phyloP scores from a whole-genome alignment of 2,329 filamentous ascomycete species.

The Fusarium sororula region DNA sequence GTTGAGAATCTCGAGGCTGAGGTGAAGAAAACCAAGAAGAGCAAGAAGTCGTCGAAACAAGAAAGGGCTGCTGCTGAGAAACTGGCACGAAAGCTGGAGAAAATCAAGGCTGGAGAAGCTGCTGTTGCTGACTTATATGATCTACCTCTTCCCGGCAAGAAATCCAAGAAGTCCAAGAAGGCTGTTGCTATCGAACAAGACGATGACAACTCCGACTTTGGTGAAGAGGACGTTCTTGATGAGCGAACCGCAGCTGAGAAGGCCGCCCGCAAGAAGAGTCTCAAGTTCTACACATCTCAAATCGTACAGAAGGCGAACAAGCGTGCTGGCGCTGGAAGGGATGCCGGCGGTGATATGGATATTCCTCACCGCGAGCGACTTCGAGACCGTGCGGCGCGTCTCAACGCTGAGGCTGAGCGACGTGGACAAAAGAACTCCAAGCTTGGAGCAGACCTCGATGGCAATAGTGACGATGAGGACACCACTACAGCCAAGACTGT shows the following conservation, averaged over 20 bases:
- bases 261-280: conserved; percentile 85
- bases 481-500: conserved; percentile 60
- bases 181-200: conserved; percentile 51
- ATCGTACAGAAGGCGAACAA: conserved; percentile 95
- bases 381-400: conserved; percentile 82
- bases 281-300: conserved; percentile 98
- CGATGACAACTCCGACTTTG: conserved; percentile 86
- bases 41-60: conserved; percentile 46
- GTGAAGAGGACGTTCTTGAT: conserved; percentile 85
- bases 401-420: conserved; percentile 88
- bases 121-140: conserved; percentile 75
- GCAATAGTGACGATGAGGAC: conserved; percentile 75
- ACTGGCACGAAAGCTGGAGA: conserved; percentile 55
- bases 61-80: conserved; percentile 49
- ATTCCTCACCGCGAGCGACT: conserved; percentile 90
- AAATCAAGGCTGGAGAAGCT: conserved; percentile 72
- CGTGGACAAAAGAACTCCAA: conserved; percentile 75
- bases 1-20: conserved; percentile 27
- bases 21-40: conserved; percentile 44
- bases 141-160: conserved; percentile 62
- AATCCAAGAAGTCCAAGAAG: conserved; percentile 52
- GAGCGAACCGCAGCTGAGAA: conserved; percentile 86
- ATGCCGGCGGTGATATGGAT: conserved; percentile 82
- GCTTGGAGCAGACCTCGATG: conserved; percentile 72
- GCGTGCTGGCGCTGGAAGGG: conserved; percentile 75